Base-by-base conservation (phyloP, 306 rosid species). In the Ochetophila trinervis region DNA sequence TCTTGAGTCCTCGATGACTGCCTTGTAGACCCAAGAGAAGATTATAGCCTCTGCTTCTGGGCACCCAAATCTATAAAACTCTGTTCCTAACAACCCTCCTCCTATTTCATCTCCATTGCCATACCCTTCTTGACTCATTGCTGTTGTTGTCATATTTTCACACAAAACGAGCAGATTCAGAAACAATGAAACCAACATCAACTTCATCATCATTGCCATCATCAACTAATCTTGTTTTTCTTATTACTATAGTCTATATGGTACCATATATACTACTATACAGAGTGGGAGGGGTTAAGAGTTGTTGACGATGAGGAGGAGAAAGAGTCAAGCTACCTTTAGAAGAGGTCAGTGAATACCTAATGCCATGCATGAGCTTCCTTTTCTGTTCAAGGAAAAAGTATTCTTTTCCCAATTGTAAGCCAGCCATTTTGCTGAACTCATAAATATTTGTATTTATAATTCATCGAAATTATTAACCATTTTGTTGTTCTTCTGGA, bases 21-120 rank as follows among this genome's bases (percentile, higher is more conserved):
- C 88, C 16, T 62, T 64, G 48, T 74, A 67, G 57, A 93, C 88
- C 87, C 83, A 79, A 27, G 85, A 80, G 81, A 76, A 87, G 76
- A 90, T 73, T 4, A 86, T 79, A 57, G 84, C 74, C 69, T 86
- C 96, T 2, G 95, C 96, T 62, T 81, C 86, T 0, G 94, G 90
- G 73, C 94, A 93, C 23, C 47, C 34, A 57, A 71, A 47, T 65
- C 66, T 79, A 69, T 82, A 82, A 12, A 75, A 36, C 47, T 36
- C 75, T 42, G 12, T 82, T 49, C 58, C 54, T 56, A n/a, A 19
- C 7, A 36, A 13, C 12, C 36, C 19, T 14, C 15, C 60, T 30
- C 20, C 35, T 5, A n/a, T 55, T 2, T 58, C 66, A 53, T 8
- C 47, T 27, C 70, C 82, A 65, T 50, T 80, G 36, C 78, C 86